These are phyloP conservation scores for Aspergillus cristatus DNA, from an alignment of 495 filamentous ascomycete species.

Conservation along the genomic window DNA sequence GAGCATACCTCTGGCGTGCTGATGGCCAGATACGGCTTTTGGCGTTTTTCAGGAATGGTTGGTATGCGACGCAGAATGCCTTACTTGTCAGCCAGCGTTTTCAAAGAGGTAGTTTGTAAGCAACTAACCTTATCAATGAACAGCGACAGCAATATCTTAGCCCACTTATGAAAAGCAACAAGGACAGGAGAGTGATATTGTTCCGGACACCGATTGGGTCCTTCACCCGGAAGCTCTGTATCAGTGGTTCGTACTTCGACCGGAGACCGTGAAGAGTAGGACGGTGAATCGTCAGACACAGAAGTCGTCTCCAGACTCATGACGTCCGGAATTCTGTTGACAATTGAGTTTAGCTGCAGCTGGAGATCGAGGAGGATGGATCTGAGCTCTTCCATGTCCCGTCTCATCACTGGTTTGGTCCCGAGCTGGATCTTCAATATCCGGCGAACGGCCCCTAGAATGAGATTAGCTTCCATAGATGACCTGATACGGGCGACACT, in stretches of 20 bases:
- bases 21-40: constrained; percentile 45
- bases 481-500: constrained; percentile 6
- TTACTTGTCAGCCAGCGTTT: constrained; percentile 5
- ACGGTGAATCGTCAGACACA: constrained; percentile 13
- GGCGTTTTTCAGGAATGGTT: constrained; percentile 48
- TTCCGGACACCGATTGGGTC: constrained; percentile 27
- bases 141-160: constrained; percentile 33
- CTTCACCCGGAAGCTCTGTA: constrained; percentile 28
- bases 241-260: constrained; percentile 17
- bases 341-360: constrained; percentile 33
- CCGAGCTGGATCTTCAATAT: constrained; percentile 39
- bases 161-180: constrained; percentile 40
- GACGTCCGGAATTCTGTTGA: constrained; percentile 30
- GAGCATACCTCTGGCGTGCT: constrained; percentile 38
- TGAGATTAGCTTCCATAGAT: constrained; percentile 7
- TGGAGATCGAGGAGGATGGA: constrained; percentile 38
- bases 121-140: constrained; percentile 35
- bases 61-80: constrained; percentile 46
- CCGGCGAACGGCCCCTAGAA: constrained; percentile 33
- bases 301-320: constrained; percentile 6
- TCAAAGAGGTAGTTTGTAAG: neutral
- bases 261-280: constrained; percentile 24
- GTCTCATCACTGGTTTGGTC: constrained; percentile 32
- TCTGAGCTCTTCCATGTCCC: constrained; percentile 38
- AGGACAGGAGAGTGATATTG: constrained; percentile 38